A percentile compares a stretch with the other conserved stretches of the same genome.
Evolutionary conservation across 768 basidiomycete species (phyloP).

Genomic region (Suillus luteus): DNA sequence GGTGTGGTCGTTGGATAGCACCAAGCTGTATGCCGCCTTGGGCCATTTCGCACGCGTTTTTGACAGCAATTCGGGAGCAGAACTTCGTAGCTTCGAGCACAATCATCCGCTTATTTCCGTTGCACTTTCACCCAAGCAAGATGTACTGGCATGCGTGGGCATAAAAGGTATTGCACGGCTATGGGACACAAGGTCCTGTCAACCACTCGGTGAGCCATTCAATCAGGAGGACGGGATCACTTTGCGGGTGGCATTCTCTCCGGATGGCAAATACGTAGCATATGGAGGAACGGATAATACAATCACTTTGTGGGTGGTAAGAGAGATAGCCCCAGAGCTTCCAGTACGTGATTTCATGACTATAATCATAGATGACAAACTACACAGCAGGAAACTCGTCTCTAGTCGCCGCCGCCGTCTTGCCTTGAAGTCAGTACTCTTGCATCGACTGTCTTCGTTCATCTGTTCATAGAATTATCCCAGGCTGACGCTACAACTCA

Average conservation of each 20-base stretch:
- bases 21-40: not conserved
- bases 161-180: not conserved
- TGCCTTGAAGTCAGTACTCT: not conserved
- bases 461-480: not conserved
- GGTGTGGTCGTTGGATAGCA: not conserved
- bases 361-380: not conserved
- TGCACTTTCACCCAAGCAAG: not conserved
- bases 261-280: not conserved
- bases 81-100: not conserved
- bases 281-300: not conserved
- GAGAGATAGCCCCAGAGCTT: not conserved
- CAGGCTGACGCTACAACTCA: not conserved
- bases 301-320: not conserved
- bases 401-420: not conserved
- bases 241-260: not conserved
- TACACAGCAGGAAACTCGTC: not conserved
- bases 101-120: not conserved
- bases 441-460: not conserved
- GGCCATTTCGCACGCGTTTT: slow-evolving; percentile 1
- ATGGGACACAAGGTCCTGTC: slow-evolving; percentile 1
- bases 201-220: slow-evolving; percentile 1
- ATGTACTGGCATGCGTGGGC: slow-evolving; percentile 4
- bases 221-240: no score
- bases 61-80: not conserved
- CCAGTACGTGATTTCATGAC: not conserved